phyloP scores from a whole-genome alignment of 805 yeast genomes.

The Kuraishia molischiana region DNA sequence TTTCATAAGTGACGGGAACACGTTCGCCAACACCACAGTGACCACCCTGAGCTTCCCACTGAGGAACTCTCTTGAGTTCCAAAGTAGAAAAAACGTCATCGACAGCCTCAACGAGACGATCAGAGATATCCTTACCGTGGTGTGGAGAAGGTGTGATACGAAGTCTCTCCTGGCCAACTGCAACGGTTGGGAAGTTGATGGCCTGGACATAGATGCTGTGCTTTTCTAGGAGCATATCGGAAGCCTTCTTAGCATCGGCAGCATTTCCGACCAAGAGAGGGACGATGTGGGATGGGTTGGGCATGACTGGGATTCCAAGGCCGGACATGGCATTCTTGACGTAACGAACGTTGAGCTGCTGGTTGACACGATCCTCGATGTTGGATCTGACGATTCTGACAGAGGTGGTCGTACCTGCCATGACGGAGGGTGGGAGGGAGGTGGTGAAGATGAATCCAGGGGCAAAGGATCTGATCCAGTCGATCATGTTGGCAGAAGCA shows the following conservation, averaged over 20 bases:
- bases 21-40: slow-evolving; percentile 76
- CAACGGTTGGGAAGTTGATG: slow-evolving; percentile 96
- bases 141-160: slow-evolving; percentile 99
- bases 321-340: slow-evolving; percentile 63
- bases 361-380: slow-evolving; percentile 67
- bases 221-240: slow-evolving; percentile 77
- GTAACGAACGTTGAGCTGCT: slow-evolving; percentile 78
- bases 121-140: slow-evolving; percentile 68
- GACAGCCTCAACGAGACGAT: slow-evolving; percentile 66
- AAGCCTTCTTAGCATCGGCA: slow-evolving; percentile 80
- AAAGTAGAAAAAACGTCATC: slow-evolving; percentile 74
- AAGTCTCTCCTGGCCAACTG: slow-evolving; percentile 90
- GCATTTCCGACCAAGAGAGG: slow-evolving; percentile 96
- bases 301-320: slow-evolving; percentile 88
- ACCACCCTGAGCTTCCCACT: slow-evolving; percentile 81
- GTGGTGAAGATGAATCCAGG: slow-evolving; percentile 98
- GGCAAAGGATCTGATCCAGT: slow-evolving; percentile 93
- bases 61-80: slow-evolving; percentile 61
- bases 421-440: slow-evolving; percentile 90
- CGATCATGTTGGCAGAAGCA: slow-evolving; percentile 72
- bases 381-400: slow-evolving; percentile 76
- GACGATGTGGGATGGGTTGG: slow-evolving; percentile 95
- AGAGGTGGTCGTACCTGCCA: slow-evolving; percentile 92
- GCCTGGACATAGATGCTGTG: slow-evolving; percentile 94
- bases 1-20: slow-evolving; percentile 35